Conservation (phyloP, 345 rosid species). For the Clausena lansium region DNA sequence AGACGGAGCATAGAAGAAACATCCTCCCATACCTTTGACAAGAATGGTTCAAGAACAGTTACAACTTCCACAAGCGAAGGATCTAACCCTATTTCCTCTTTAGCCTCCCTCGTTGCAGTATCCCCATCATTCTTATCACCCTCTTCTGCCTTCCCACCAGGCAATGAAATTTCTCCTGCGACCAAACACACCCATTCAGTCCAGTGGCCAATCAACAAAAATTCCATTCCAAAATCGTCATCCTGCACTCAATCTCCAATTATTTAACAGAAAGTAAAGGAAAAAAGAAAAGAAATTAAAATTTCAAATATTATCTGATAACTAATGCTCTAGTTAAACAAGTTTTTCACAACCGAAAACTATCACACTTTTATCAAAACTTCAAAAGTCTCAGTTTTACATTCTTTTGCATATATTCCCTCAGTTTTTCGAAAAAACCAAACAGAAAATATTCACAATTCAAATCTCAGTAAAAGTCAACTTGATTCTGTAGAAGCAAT, state of each 20-base stretch:
- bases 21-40: slow-evolving; percentile 64
- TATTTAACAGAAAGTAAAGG: not conserved
- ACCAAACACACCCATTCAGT: slow-evolving; percentile 13
- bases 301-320: not conserved
- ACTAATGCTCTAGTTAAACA: not conserved
- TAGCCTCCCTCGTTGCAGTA: slow-evolving; percentile 69
- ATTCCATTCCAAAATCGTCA: not conserved
- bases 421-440: not conserved
- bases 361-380: not conserved
- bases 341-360: not conserved
- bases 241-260: not conserved
- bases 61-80: slow-evolving; percentile 66
- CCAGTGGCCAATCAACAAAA: slow-evolving; percentile 7
- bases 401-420: not conserved
- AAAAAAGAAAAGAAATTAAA: not conserved
- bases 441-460: not conserved
- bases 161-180: slow-evolving; percentile 80
- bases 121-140: slow-evolving; percentile 62
- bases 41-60: slow-evolving; percentile 77
- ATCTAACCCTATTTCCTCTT: slow-evolving; percentile 72
- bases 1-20: not conserved
- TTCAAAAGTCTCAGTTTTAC: not conserved
- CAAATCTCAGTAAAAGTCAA: not conserved
- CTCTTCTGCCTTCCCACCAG: slow-evolving; percentile 79
- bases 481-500: not conserved